Evolutionary conservation across 306 rosid genomes (phyloP).

Genomic region (Begonia loranthoides): DNA sequence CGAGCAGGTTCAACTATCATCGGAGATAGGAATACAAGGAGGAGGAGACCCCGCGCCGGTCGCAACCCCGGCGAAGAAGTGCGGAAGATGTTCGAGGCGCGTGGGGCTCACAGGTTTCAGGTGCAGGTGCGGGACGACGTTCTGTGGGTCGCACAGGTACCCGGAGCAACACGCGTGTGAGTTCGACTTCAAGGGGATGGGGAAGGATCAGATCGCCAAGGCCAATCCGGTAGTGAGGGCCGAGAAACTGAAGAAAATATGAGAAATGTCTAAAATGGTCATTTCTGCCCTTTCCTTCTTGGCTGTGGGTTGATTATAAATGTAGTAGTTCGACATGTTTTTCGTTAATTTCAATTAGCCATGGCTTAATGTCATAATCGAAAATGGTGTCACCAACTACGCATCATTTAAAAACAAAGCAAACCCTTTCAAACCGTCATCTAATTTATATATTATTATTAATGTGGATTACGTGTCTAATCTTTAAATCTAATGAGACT

Average conservation of each 20-base stretch:
- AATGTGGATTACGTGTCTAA: too few species aligned
- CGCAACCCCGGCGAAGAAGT: background rate
- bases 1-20: background rate
- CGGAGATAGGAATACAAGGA: background rate
- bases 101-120: conserved; percentile 63
- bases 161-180: conserved; percentile 72
- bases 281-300: too few species aligned
- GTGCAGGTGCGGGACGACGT: conserved; percentile 62
- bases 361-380: too few species aligned
- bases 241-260: conserved; percentile 51
- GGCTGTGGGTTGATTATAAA: too few species aligned
- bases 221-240: conserved; percentile 65
- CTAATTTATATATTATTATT: too few species aligned
- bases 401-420: too few species aligned
- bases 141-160: conserved; percentile 73
- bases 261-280: conserved; percentile 1
- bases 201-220: conserved; percentile 57
- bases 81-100: conserved; percentile 38
- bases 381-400: too few species aligned
- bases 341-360: too few species aligned
- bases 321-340: too few species aligned
- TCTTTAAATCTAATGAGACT: too few species aligned
- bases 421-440: too few species aligned
- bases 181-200: conserved; percentile 60
- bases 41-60: too few species aligned